phyloP scores from a whole-genome alignment of 139 green algal genomes.

The Volvox reticuliferus region DNA sequence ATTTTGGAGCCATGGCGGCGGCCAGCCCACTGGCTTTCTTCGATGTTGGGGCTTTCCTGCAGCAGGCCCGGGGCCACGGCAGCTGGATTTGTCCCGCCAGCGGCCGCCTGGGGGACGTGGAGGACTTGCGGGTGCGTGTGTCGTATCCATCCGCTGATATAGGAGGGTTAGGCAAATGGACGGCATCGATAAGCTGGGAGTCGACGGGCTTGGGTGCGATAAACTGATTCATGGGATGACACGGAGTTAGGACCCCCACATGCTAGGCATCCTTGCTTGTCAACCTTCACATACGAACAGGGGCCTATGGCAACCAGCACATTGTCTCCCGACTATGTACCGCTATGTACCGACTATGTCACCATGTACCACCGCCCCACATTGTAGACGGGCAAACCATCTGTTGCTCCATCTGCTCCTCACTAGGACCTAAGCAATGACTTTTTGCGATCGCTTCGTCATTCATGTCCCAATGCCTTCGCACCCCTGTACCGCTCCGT shows the following conservation, averaged over 20 bases:
- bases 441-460: not conserved
- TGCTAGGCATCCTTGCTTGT: too few relatives aligned
- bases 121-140: conserved; percentile 32
- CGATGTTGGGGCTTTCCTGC: not conserved
- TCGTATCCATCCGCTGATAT: not conserved
- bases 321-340: too few relatives aligned
- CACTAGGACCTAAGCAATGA: too few relatives aligned
- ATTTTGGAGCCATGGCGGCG: not conserved
- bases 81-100: conserved; percentile 31
- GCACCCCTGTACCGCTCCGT: not conserved
- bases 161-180: not conserved
- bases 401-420: too few relatives aligned
- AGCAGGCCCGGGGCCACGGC: not conserved
- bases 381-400: too few relatives aligned
- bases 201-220: not conserved
- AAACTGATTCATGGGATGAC: not conserved
- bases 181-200: not conserved
- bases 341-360: too few relatives aligned
- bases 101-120: not conserved
- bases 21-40: conserved; percentile 23
- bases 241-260: too few relatives aligned
- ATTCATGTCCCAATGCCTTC: not conserved
- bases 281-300: too few relatives aligned
- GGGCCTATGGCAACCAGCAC: too few relatives aligned
- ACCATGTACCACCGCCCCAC: too few relatives aligned